Evolutionary conservation across 805 yeast genomes (phyloP), one percentile per base, ranked within the genome.

Genomic region (Kodamaea kakaduensis): DNA sequence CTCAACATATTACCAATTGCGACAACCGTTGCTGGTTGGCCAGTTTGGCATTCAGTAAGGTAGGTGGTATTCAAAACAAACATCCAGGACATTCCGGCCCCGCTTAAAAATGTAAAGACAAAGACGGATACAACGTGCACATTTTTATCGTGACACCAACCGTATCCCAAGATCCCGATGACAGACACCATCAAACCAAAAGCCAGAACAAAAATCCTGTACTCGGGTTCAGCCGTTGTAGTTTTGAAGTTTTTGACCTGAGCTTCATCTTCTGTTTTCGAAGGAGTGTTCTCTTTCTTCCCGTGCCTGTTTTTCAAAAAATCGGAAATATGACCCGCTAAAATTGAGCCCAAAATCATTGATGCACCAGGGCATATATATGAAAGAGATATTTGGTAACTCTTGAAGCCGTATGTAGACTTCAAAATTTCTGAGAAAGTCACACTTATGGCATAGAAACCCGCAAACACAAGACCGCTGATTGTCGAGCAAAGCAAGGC

Each of bases 1-100:
- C 81, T 61, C 47, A 73, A 64, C 34, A 72, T 56, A 40, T 75
- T 75, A 1, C 75, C 75, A 30, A 75, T 51, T 1, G 81, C 78
- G 16, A 75, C 76, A 34, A 69, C 62, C 0, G 76, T 64, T 1
- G 80, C 76, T 1, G 78, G 72, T 43, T 70, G 73, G 2, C 63
- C 67, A 4, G 68, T 58, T 9, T 72, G 58, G 24, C 74, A 59
- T 41, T 75, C 81, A 1, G 78, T 67, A 32, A 75, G 48, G 47
- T 75, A 75, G 0, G 81, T 71, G 40, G 76, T 73, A 3, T 71
- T 70, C 0, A 74, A 66, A 14, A 72, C 70, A 40, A 73, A 71
- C 19, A 73, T 70, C 72, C 78, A 75, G 0, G 79, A 71, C 62
- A 73, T 63, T 1, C 80, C 79, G 45, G 72, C 70, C 0, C 78